Percentiles rank a stretch among this genome's conserved stretches.
These are phyloP conservation scores for Blastobotrys capitulatus DNA, from an alignment of 1,139 yeast species.

Conservation along the genomic window DNA sequence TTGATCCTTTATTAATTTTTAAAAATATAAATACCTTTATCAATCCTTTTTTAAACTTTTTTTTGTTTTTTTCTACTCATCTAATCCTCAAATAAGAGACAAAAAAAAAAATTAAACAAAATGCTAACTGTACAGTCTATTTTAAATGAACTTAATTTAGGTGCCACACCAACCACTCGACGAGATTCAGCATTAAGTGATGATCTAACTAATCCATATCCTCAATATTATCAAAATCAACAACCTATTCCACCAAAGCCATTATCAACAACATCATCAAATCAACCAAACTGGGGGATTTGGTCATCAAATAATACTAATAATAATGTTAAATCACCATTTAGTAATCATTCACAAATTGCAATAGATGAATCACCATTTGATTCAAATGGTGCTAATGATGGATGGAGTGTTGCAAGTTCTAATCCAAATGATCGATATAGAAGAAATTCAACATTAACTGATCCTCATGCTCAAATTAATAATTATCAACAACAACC, in stretches of 20 bases:
- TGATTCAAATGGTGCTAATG: constrained; percentile 1
- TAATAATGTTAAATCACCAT: constrained; percentile 5
- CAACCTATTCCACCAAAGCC: constrained; percentile 3
- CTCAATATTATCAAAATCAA: background rate
- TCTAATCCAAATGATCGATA: background rate
- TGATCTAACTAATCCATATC: background rate
- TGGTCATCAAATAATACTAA: constrained; percentile 3
- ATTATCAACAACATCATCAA: background rate
- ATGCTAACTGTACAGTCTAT: constrained; percentile 11
- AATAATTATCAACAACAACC: background rate
- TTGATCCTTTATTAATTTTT: no score
- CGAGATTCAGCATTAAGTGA: constrained; percentile 9
- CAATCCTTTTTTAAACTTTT: background rate
- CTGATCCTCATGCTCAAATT: constrained; percentile 7
- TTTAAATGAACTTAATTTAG: constrained; percentile 12
- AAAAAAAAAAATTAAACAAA: no score
- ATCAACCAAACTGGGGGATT: constrained; percentile 5
- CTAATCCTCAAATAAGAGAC: background rate
- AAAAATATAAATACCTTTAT: no score
- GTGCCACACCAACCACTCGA: constrained; percentile 2
- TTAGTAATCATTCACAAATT: constrained; percentile 5
- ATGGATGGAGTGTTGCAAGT: constrained; percentile 3
- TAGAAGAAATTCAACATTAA: constrained; percentile 12
- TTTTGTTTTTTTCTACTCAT: background rate
- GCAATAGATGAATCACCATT: constrained; percentile 13